These are phyloP conservation scores for Butyriboletus loyo DNA, from an alignment of 768 basidiomycete species.

Conservation along the genomic window DNA sequence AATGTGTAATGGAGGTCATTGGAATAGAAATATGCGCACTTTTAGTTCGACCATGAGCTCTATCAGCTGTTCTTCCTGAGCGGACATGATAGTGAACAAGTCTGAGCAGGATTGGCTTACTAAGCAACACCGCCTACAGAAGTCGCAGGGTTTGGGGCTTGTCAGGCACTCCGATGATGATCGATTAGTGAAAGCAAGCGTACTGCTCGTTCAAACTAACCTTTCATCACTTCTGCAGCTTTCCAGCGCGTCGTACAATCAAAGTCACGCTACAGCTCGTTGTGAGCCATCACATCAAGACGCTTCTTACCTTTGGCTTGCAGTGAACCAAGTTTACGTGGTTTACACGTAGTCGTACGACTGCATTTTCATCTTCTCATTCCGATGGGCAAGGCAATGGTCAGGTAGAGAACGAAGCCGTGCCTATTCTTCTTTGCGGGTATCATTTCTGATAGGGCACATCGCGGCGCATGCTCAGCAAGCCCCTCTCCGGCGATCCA, in stretches of 20 bases:
- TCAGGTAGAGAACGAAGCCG: background rate
- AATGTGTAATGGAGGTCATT: background rate
- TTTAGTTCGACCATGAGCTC: slow-evolving; percentile 77
- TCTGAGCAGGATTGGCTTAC: background rate
- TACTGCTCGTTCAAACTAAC: background rate
- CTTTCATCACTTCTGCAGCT: background rate
- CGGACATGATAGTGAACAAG: slow-evolving; percentile 42
- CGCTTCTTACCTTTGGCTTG: background rate
- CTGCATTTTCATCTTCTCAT: background rate
- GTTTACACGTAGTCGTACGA: background rate
- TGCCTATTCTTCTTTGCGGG: background rate
- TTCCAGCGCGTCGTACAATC: too few species aligned
- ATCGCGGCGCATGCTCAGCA: background rate
- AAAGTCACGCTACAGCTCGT: background rate
- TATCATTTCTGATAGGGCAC: background rate
- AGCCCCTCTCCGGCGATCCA: slow-evolving; percentile 6
- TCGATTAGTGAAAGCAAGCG: too few species aligned
- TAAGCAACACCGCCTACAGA: slow-evolving; percentile 4
- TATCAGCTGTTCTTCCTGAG: slow-evolving; percentile 63
- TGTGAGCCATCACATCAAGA: background rate
- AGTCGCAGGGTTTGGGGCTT: background rate
- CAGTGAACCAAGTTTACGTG: slow-evolving; percentile 1
- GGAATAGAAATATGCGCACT: slow-evolving; percentile 28
- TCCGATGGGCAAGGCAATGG: background rate
- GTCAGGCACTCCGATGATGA: too few species aligned